These are phyloP conservation scores for Fraxinus sp. DNA, from an alignment of 305 asterid genomes.

Conservation along the genomic window DNA sequence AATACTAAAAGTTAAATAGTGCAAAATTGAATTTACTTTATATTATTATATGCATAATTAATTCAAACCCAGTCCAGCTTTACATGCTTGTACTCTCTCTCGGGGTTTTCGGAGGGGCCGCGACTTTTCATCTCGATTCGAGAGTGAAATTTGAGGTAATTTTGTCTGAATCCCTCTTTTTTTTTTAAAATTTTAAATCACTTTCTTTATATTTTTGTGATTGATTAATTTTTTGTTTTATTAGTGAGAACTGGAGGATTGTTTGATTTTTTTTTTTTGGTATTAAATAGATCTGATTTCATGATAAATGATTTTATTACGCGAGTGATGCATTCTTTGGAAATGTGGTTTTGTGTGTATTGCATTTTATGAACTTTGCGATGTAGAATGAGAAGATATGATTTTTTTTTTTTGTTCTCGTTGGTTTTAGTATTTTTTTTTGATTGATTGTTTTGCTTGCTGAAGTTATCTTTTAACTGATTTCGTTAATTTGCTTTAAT, in stretches of 20 bases:
- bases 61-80: conserved; percentile 30
- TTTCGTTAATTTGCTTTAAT: not conserved
- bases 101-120: conserved; percentile 68
- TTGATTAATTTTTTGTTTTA: not conserved
- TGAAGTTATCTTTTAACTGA: not conserved
- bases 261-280: not conserved
- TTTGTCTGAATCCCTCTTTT: not conserved
- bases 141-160: conserved; percentile 42
- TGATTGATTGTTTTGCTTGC: not conserved
- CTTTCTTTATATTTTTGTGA: not conserved
- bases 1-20: not conserved
- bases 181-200: not conserved
- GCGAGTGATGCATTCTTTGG: not conserved
- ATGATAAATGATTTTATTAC: not conserved
- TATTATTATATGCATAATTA: conserved; percentile 31
- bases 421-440: not conserved
- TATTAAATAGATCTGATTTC: conserved; percentile 26
- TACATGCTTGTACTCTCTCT: conserved; percentile 36
- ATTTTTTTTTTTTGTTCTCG: not conserved
- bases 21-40: not conserved
- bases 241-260: conserved; percentile 20
- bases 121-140: conserved; percentile 42
- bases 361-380: not conserved
- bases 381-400: not conserved
- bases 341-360: not conserved